phyloP scores from a whole-genome alignment of 164 flowering plant species.

The Tetrastigma voinierianum region DNA sequence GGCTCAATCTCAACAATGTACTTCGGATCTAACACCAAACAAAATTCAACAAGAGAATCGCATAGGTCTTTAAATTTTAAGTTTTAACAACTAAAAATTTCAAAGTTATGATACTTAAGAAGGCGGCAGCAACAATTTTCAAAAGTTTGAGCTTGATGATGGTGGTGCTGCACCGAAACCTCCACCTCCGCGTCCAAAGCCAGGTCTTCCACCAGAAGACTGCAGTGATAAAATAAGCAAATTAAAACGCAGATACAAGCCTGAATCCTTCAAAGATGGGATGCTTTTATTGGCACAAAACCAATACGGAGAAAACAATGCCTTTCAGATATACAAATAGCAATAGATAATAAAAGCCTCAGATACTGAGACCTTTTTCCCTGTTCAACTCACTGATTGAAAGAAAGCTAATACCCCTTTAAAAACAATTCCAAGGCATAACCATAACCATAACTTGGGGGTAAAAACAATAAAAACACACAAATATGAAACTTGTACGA shows the following conservation, averaged over 20 bases:
- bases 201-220: conserved; percentile 39
- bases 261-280: no score
- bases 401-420: not conserved
- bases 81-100: not conserved
- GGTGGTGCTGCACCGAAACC: conserved; percentile 33
- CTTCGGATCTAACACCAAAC: not conserved
- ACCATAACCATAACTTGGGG: no score
- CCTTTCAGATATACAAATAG: no score
- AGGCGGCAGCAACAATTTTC: not conserved
- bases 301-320: no score
- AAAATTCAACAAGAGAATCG: not conserved
- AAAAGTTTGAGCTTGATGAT: conserved; percentile 27
- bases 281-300: no score
- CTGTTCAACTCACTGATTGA: not conserved
- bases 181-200: conserved; percentile 44
- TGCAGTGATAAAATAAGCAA: not conserved
- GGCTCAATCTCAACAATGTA: not conserved
- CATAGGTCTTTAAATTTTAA: not conserved
- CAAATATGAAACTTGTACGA: no score
- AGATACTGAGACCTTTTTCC: not conserved
- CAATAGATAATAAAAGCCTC: not conserved
- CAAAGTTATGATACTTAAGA: not conserved
- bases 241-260: not conserved
- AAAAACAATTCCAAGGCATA: no score
- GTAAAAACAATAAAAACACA: no score